Conservation (phyloP, 2,329 filamentous ascomycete genomes). For the Trichoderma sp. region DNA sequence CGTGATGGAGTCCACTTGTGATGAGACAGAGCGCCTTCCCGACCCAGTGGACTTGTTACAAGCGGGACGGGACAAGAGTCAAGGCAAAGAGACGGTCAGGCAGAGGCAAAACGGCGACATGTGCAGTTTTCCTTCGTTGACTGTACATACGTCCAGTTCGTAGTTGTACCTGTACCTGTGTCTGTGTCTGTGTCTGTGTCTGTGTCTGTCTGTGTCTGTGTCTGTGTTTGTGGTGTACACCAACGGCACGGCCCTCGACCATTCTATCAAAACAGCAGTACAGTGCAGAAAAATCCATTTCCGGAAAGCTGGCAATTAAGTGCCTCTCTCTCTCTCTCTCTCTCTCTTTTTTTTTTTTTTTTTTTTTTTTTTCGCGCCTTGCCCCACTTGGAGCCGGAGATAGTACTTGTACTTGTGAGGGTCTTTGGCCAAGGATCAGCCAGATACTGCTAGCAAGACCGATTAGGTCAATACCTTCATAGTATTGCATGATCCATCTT, state of each 20-base stretch:
- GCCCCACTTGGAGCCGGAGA: not conserved
- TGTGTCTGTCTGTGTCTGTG: no score
- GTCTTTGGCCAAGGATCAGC: not conserved
- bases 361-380: not conserved
- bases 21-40: not conserved
- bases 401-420: not conserved
- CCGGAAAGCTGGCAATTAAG: not conserved
- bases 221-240: no score
- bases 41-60: not conserved
- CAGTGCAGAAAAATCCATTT: not conserved
- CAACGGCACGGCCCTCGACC: not conserved
- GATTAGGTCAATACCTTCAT: slow-evolving; percentile 3
- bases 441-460: not conserved
- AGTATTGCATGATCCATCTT: slow-evolving; percentile 6
- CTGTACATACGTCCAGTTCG: not conserved
- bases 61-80: not conserved
- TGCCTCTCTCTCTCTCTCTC: not conserved
- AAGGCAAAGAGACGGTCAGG: not conserved
- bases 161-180: not conserved
- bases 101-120: not conserved
- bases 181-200: no score
- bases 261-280: not conserved
- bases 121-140: no score
- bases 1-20: not conserved
- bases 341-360: not conserved